Conservation (phyloP, 2,329 filamentous ascomycete genomes). For the Leptosphaerulina australis region DNA sequence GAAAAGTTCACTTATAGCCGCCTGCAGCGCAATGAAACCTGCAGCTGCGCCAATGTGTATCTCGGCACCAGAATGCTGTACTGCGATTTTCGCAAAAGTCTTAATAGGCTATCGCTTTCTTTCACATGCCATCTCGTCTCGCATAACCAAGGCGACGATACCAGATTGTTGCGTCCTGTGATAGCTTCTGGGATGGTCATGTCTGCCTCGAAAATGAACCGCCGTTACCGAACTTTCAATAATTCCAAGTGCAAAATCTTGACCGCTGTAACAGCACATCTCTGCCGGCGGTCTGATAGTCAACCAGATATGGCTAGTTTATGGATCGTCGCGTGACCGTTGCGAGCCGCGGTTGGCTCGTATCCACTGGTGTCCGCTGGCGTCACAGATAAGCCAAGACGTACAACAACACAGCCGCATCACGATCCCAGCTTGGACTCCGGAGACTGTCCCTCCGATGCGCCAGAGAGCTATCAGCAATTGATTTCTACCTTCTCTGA, state of each 20-base stretch:
- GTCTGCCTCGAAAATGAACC: not conserved
- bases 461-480: not conserved
- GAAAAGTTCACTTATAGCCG: too few species aligned
- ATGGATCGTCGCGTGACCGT: conserved; percentile 27
- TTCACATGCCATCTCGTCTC: too few species aligned
- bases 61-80: too few species aligned
- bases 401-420: conserved; percentile 24
- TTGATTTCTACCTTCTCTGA: not conserved
- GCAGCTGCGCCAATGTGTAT: too few species aligned
- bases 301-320: conserved; percentile 6
- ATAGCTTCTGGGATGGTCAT: not conserved
- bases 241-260: conserved; percentile 1
- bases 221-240: not conserved
- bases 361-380: conserved; percentile 4
- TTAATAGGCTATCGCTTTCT: too few species aligned
- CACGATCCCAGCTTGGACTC: conserved; percentile 6
- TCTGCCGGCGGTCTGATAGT: conserved; percentile 16
- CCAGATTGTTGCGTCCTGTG: too few species aligned
- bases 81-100: too few species aligned
- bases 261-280: conserved; percentile 10
- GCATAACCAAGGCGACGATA: too few species aligned
- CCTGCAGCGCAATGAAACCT: too few species aligned
- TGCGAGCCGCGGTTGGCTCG: conserved; percentile 25
- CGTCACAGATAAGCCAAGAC: conserved; percentile 33
- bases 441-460: conserved; percentile 1